These are phyloP conservation scores for Solanum microdontum DNA, from an alignment of 257 asterid species.

Conservation along the genomic window DNA sequence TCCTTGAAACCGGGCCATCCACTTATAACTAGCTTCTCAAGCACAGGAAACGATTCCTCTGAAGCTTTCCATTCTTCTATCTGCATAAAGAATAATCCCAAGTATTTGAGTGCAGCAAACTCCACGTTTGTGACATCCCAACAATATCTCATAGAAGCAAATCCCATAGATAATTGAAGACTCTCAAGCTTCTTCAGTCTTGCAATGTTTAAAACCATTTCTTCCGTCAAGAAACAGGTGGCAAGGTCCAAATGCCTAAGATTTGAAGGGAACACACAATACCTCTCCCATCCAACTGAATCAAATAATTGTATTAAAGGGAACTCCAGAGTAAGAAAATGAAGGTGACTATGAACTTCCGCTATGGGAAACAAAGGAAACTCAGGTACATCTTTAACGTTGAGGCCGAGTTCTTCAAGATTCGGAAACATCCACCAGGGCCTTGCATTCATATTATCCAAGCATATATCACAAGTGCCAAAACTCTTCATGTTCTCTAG, in stretches of 20 bases:
- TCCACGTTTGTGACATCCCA: background rate
- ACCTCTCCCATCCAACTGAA: background rate
- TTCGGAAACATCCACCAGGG: no score
- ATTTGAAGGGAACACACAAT: background rate
- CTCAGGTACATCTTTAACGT: no score
- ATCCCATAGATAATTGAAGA: background rate
- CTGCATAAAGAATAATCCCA: accelerated
- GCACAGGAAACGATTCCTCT: background rate
- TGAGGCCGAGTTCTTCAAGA: no score
- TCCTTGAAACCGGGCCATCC: accelerated
- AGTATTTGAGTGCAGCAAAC: background rate
- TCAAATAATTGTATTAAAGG: no score
- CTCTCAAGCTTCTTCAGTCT: background rate
- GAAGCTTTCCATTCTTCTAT: background rate
- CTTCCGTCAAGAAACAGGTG: background rate
- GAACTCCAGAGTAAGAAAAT: no score
- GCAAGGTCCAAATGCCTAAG: background rate
- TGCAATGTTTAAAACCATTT: background rate
- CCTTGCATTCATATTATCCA: no score
- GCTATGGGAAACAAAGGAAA: no score
- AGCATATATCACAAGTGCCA: no score
- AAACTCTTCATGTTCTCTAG: background rate
- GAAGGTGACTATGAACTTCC: no score
- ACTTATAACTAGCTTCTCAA: background rate
- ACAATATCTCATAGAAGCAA: accelerated